Conservation (phyloP, 2,329 filamentous ascomycete species). For the Colletotrichum tabaci region DNA sequence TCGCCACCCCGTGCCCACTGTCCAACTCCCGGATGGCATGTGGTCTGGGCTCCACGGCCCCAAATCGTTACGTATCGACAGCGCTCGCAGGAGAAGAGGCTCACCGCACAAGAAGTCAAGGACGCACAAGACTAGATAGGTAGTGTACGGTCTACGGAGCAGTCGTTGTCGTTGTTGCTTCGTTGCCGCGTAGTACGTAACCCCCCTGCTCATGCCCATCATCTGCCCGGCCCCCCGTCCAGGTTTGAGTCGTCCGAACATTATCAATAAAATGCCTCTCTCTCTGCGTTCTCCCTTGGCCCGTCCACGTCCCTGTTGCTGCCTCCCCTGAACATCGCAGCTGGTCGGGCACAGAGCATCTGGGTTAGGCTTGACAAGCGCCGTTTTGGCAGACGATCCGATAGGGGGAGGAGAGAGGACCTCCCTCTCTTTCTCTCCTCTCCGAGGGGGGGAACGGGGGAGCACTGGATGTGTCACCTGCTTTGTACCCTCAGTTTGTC, state of each 20-base stretch:
- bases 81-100: conserved; percentile 33
- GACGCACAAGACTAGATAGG: background rate
- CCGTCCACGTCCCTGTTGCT: conserved; percentile 27
- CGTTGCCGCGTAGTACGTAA: background rate
- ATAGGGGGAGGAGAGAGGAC: conserved; percentile 2
- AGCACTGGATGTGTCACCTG: background rate
- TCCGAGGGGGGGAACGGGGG: conserved; percentile 5
- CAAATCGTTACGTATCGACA: conserved; percentile 22
- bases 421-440: background rate
- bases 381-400: conserved; percentile 22
- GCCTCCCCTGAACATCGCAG: conserved; percentile 34
- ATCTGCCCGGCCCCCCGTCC: conserved; percentile 20
- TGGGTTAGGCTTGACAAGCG: conserved; percentile 26
- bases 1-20: conserved; percentile 41
- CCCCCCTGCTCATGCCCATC: conserved; percentile 25
- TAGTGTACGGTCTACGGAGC: too few species aligned
- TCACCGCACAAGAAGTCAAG: conserved; percentile 15
- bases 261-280: conserved; percentile 25
- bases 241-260: conserved; percentile 28
- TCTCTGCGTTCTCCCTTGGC: conserved; percentile 11
- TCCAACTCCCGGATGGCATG: conserved; percentile 25
- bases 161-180: conserved; percentile 6
- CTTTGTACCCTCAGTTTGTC: background rate
- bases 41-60: conserved; percentile 34
- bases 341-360: conserved; percentile 28